Base-by-base conservation (phyloP, 2,329 filamentous ascomycete genomes). In the Parastagonospora nodorum region DNA sequence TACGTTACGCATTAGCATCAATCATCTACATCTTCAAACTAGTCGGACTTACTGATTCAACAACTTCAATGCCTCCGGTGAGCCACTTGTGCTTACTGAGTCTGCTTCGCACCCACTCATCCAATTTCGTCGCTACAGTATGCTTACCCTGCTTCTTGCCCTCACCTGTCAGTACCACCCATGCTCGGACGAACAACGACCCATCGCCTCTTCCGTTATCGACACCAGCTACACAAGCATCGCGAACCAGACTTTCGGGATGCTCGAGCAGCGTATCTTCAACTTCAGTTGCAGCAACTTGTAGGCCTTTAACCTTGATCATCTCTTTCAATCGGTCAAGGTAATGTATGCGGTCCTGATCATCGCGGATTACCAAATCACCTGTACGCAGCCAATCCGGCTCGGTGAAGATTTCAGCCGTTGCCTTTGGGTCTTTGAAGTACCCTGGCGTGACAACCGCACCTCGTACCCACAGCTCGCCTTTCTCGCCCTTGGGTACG, bases 211-310 rank as follows among this genome's bases (percentile, higher is more conserved):
- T 43, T 9, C 58, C 60, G 36, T 66, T 66, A 30, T 70, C 64
- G 1, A 71, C 66, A n/a, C 67, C 66, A 4, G 64, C 66, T 14
- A 70, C 68, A 45, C 68, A 70, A 1, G 66, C 61, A 58, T 70
- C 67, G 8, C 58, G 43, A 0, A 68, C 66, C 10, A 71, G 45
- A 0, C 48, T 43, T 8, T 66, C 61, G 0, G 73, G 72, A 55
- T 80, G 76, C 2, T 72, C 66, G 3, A 79, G 57, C 2, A 81
- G 59, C n/a, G 73, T 62, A n/a, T 71, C 75, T 61, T 80, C 78
- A 1, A 81, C 68, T 43, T 80, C 78, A 0, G 77, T 77, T 2
- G 78, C 78, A 6, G 78, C 75, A n/a, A 80, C 77, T 65, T 80
- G 78, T 33, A 78, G 69, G 2, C 78, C 78, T 58, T 79, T 79